Evolutionary conservation across 495 filamentous ascomycete genomes (phyloP).

Genomic region (Aspergillus carlsbadensis): DNA sequence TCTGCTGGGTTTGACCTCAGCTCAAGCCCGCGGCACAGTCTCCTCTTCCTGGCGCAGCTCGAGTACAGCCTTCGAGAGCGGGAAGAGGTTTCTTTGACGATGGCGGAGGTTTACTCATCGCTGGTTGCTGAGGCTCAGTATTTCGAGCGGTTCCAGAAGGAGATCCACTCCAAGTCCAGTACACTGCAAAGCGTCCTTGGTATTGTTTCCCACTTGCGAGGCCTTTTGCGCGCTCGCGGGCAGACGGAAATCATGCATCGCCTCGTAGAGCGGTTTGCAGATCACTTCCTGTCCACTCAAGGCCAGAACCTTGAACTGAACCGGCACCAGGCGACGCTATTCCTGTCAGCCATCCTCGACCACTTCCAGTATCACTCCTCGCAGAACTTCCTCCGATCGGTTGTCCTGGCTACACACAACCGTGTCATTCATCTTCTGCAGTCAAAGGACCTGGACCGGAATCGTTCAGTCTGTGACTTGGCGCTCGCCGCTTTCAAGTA

Average conservation of each 20-base stretch:
- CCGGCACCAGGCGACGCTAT: constrained; percentile 26
- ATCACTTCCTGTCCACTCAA: constrained; percentile 34
- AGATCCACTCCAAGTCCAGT: constrained; percentile 27
- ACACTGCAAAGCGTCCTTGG: constrained; percentile 27
- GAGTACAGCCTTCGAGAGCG: constrained; percentile 30
- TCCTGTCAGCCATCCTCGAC: constrained; percentile 28
- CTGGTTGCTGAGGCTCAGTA: constrained; percentile 38
- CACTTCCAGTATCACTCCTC: constrained; percentile 34
- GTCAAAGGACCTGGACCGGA: constrained; percentile 15
- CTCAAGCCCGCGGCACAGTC: constrained; percentile 31
- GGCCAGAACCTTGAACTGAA: constrained; percentile 27
- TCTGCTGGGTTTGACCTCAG: constrained; percentile 24
- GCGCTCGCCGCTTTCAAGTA: constrained; percentile 30
- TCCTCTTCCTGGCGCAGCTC: constrained; percentile 39
- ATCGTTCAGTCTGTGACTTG: constrained; percentile 29
- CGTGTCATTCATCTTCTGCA: constrained; percentile 30
- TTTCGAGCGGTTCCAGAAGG: constrained; percentile 37
- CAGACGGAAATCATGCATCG: constrained; percentile 20
- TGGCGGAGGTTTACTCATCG: constrained; percentile 37
- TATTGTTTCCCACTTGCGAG: constrained; percentile 30
- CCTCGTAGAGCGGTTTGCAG: constrained; percentile 23
- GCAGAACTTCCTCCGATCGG: constrained; percentile 35
- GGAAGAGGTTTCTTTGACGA: constrained; percentile 21
- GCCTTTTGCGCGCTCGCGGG: constrained; percentile 29
- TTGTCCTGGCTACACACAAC: constrained; percentile 36